Conservation (phyloP, 169 alveolate genomes). For the Plasmodium gaboni region DNA sequence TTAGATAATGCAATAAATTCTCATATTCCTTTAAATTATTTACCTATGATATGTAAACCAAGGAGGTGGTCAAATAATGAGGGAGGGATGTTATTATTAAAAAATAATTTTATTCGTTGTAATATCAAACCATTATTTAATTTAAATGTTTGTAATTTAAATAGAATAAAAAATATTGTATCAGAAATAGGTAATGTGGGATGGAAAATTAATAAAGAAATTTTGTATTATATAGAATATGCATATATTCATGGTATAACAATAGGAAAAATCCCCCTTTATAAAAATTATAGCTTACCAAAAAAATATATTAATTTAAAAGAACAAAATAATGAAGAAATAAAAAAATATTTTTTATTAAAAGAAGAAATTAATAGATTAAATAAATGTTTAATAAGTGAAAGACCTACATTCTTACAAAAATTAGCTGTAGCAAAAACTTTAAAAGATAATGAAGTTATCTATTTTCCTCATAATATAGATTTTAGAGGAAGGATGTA, state of each 20-base stretch:
- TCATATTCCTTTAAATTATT: constrained; percentile 77
- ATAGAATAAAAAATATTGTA: constrained; percentile 79
- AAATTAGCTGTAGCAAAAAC: constrained; percentile 90
- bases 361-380: constrained; percentile 75
- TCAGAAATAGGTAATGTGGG: constrained; percentile 80
- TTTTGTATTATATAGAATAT: constrained; percentile 74
- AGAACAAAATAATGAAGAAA: constrained; percentile 35
- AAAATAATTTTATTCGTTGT: constrained; percentile 82
- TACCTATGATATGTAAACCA: constrained; percentile 87
- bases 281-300: constrained; percentile 58
- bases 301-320: constrained; percentile 47
- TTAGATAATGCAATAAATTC: constrained; percentile 83
- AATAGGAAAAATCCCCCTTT: constrained; percentile 45
- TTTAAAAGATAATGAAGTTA: constrained; percentile 85
- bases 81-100: constrained; percentile 82
- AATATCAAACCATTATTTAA: constrained; percentile 80
- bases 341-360: constrained; percentile 34
- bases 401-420: constrained; percentile 81
- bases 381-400: constrained; percentile 80
- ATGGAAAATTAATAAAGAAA: constrained; percentile 81
- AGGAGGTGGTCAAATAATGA: constrained; percentile 80
- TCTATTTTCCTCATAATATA: constrained; percentile 97
- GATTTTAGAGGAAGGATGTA: constrained; percentile 98
- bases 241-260: constrained; percentile 77
- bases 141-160: constrained; percentile 81